phyloP scores from a whole-genome alignment of 192 early-diverging fungal species.

The Kappamyces sp. region DNA sequence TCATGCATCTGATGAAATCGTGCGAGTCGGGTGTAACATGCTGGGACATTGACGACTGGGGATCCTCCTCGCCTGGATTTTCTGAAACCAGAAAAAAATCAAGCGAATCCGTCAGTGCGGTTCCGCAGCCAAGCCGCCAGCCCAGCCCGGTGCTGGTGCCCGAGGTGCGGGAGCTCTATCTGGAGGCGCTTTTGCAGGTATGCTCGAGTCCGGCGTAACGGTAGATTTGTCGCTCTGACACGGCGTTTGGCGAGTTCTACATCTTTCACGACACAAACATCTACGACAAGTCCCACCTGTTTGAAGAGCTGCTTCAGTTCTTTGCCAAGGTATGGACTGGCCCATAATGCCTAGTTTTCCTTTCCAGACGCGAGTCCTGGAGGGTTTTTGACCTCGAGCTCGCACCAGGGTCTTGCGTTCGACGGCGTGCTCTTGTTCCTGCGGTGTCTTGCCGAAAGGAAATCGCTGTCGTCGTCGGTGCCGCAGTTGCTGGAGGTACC shows the following conservation, averaged over 20 bases:
- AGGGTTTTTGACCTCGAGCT: slow-evolving; percentile 35
- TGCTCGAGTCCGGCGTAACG: not conserved
- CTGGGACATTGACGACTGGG: slow-evolving; percentile 47
- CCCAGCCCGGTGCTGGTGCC: slow-evolving; percentile 32
- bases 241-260: slow-evolving; percentile 83
- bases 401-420: slow-evolving; percentile 64
- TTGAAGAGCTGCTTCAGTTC: slow-evolving; percentile 76
- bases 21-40: slow-evolving; percentile 39
- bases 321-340: slow-evolving; percentile 57
- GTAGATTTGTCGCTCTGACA: slow-evolving; percentile 64
- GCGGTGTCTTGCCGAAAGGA: slow-evolving; percentile 61
- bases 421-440: slow-evolving; percentile 69
- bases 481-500: not conserved
- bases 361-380: slow-evolving; percentile 70
- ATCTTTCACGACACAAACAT: slow-evolving; percentile 90
- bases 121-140: slow-evolving; percentile 12
- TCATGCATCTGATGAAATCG: slow-evolving; percentile 45
- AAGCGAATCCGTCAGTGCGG: slow-evolving; percentile 11
- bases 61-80: not conserved
- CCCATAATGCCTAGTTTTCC: slow-evolving; percentile 32
- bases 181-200: slow-evolving; percentile 69
- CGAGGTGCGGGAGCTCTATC: slow-evolving; percentile 77
- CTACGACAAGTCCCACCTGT: slow-evolving; percentile 69
- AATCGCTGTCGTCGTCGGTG: not conserved
- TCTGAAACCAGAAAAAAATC: not conserved